A percentile compares a stretch with the other conserved stretches of the same genome.
Evolutionary conservation across 2,329 filamentous ascomycete species (phyloP).

Genomic region (Alternaria metachromatica): DNA sequence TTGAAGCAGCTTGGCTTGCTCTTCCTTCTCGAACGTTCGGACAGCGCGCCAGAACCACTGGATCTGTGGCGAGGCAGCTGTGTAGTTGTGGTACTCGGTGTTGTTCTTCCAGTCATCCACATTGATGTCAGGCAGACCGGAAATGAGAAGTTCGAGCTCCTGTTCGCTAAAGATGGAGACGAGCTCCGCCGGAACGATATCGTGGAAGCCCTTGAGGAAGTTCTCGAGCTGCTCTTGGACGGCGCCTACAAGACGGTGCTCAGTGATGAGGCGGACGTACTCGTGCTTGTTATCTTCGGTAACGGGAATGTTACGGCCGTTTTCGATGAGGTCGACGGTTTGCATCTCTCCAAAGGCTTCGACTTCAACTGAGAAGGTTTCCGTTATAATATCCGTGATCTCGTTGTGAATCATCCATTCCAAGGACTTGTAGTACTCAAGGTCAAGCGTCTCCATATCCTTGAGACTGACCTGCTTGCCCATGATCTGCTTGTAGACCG

Average conservation of each 20-base stretch:
- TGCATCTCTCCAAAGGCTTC: constrained; percentile 92
- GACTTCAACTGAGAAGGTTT: constrained; percentile 93
- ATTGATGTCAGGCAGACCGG: constrained; percentile 94
- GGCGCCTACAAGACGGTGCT: constrained; percentile 89
- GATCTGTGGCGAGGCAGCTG: constrained; percentile 90
- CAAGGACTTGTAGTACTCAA: constrained; percentile 98
- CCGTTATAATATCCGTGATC: constrained; percentile 95
- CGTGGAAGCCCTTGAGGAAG: constrained; percentile 95
- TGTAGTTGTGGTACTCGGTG: constrained; percentile 98
- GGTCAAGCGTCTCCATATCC: constrained; percentile 98
- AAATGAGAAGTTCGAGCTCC: constrained; percentile 94
- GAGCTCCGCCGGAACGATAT: constrained; percentile 92
- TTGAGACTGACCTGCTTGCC: constrained; percentile 96
- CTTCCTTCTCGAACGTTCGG: constrained; percentile 97
- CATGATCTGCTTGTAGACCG: constrained; percentile 97
- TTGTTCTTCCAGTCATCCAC: constrained; percentile 99
- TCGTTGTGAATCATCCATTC: constrained; percentile 99
- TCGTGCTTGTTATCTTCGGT: constrained; percentile 99
- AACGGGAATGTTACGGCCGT: constrained; percentile 89
- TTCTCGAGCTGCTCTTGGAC: constrained; percentile 93
- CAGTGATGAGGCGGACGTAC: constrained; percentile 91
- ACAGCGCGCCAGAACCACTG: constrained; percentile 99
- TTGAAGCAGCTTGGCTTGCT: constrained; percentile 93
- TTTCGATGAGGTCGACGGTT: constrained; percentile 83
- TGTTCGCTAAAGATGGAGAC: constrained; percentile 99